phyloP scores from a whole-genome alignment of 2,329 filamentous ascomycete genomes.

The Alternaria tenuissima region DNA sequence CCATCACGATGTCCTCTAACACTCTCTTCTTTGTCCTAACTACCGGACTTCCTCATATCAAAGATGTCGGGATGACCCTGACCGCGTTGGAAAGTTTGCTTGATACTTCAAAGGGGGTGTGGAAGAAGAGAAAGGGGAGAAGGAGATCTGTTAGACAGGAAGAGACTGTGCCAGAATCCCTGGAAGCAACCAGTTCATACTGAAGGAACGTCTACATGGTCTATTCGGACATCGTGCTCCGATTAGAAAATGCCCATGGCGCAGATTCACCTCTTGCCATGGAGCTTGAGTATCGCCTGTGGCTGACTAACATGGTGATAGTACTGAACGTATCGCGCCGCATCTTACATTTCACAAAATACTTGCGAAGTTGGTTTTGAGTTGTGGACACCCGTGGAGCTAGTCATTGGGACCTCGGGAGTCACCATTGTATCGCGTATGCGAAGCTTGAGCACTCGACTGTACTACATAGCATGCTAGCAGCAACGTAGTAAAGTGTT shows the following conservation, averaged over 20 bases:
- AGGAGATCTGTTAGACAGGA: too few relatives aligned
- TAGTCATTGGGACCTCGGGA: slow-evolving; percentile 6
- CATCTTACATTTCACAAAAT: neutral
- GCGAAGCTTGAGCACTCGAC: neutral
- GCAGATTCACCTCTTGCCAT: neutral
- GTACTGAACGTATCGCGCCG: neutral
- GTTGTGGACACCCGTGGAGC: slow-evolving; percentile 11
- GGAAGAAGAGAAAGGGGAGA: too few relatives aligned
- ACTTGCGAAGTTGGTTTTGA: slow-evolving; percentile 11
- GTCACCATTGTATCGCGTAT: neutral
- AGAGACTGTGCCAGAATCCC: neutral
- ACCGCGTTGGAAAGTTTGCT: too few relatives aligned
- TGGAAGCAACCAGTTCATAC: neutral
- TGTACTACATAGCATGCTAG: neutral
- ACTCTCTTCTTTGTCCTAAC: too few relatives aligned
- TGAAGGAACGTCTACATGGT: neutral
- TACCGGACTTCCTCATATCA: rapidly evolving
- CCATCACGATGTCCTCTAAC: too few relatives aligned
- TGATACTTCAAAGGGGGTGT: too few relatives aligned
- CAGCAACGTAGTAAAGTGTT: neutral
- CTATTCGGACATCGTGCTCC: neutral
- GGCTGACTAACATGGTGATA: neutral
- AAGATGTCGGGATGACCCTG: too few relatives aligned
- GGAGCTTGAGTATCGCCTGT: neutral
- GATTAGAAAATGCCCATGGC: too few relatives aligned